A percentile compares a stretch with the other conserved stretches of the same genome.
Conservation (phyloP, 2,329 filamentous ascomycete species). For the Colletotrichum sidae region DNA sequence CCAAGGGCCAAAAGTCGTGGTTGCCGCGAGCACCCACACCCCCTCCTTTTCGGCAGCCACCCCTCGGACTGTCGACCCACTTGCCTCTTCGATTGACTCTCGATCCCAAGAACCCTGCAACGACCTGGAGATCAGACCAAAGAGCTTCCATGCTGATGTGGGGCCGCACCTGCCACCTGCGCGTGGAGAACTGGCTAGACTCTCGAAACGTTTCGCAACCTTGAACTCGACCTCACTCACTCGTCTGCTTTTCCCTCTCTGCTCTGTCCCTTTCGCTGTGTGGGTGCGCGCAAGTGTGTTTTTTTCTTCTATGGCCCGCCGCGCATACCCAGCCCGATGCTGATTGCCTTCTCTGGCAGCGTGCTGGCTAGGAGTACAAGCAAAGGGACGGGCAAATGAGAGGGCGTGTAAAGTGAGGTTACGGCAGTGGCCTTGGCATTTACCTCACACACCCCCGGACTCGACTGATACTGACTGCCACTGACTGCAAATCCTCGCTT, state of each 20-base stretch:
- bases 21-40: background rate
- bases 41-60: background rate
- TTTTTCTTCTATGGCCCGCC: no score
- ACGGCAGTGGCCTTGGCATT: background rate
- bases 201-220: constrained; percentile 33
- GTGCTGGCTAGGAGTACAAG: background rate
- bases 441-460: background rate
- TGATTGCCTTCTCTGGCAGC: no score
- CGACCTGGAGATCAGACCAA: constrained; percentile 49
- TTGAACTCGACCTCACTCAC: constrained; percentile 26
- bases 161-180: constrained; percentile 36
- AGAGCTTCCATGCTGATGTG: constrained; percentile 46
- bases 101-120: constrained; percentile 39
- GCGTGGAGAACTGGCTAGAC: constrained; percentile 36
- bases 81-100: constrained; percentile 34
- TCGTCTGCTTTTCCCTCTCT: background rate
- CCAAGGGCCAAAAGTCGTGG: no score
- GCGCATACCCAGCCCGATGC: no score
- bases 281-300: no score
- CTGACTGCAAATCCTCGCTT: background rate
- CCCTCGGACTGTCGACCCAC: constrained; percentile 1
- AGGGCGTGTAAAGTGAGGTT: background rate
- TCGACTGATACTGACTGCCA: background rate
- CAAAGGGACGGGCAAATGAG: background rate
- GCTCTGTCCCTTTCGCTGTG: background rate